phyloP scores from a whole-genome alignment of 805 yeast genomes.

The Metschnikowia picachoensis region DNA sequence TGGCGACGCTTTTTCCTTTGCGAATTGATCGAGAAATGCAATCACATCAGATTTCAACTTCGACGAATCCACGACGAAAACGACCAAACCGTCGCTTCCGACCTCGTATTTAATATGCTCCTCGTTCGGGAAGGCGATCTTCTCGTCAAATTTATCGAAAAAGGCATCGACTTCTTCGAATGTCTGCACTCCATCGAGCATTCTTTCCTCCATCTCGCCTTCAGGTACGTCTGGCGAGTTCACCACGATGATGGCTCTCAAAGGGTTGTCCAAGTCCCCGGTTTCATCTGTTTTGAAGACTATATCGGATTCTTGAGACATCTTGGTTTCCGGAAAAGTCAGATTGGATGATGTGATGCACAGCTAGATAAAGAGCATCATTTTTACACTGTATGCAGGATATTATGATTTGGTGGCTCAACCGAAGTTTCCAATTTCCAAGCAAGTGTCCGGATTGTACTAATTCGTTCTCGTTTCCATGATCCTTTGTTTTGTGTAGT shows the following conservation, averaged over 20 bases:
- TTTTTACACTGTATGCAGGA: not conserved
- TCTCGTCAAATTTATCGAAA: constrained; percentile 50
- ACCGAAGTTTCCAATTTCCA: too few species aligned
- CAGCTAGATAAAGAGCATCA: not conserved
- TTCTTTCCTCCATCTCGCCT: constrained; percentile 47
- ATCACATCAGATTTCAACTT: constrained; percentile 37
- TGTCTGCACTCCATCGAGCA: constrained; percentile 42
- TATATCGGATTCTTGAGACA: constrained; percentile 16
- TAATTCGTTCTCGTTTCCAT: too few species aligned
- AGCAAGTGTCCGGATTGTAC: too few species aligned
- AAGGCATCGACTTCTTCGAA: constrained; percentile 47
- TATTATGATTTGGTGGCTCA: too few species aligned
- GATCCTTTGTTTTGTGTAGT: too few species aligned
- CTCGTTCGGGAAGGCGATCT: constrained; percentile 52
- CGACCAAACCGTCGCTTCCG: constrained; percentile 58
- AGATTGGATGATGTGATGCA: not conserved
- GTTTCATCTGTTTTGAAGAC: constrained; percentile 12
- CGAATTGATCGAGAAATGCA: constrained; percentile 41
- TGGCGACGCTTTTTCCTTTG: not conserved
- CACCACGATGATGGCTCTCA: constrained; percentile 42
- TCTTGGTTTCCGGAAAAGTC: not conserved
- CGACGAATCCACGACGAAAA: constrained; percentile 46
- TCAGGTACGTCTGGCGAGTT: constrained; percentile 33
- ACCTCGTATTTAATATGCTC: constrained; percentile 55
- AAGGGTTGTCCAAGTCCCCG: constrained; percentile 44